Percentiles rank a stretch among this genome's conserved stretches.
Conservation (phyloP, 73 alveolate genomes). For the Effrenium voratum region DNA sequence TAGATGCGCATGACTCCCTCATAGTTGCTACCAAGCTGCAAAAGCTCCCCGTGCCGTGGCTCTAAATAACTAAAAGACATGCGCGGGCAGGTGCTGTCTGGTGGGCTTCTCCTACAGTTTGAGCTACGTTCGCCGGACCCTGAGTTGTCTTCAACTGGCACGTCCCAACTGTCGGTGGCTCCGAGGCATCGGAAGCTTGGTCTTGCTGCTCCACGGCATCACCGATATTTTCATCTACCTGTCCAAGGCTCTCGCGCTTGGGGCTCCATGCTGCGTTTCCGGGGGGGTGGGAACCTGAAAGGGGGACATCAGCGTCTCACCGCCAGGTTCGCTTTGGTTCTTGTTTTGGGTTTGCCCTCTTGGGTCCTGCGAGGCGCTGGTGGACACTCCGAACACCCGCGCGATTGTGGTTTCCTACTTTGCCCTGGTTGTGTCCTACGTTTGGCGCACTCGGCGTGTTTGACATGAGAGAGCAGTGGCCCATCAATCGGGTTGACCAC, state of each 20-base stretch:
- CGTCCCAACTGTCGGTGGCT: not conserved
- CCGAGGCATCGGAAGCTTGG: constrained; percentile 94
- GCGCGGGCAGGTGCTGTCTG: constrained; percentile 77
- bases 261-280: not conserved
- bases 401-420: constrained; percentile 47
- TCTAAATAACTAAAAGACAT: not conserved
- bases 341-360: no score
- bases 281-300: not conserved
- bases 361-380: constrained; percentile 39
- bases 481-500: not conserved
- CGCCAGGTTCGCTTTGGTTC: no score
- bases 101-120: constrained; percentile 94
- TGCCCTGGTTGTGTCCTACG: constrained; percentile 70
- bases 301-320: not conserved
- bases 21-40: no score
- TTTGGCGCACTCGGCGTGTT: not conserved
- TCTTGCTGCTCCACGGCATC: constrained; percentile 87
- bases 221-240: constrained; percentile 78
- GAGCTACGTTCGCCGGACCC: constrained; percentile 87
- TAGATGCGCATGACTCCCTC: no score
- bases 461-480: not conserved
- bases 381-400: constrained; percentile 78
- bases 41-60: no score
- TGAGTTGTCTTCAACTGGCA: not conserved
- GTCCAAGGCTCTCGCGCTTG: constrained; percentile 22